These are phyloP conservation scores for Sporobolomyces roseus DNA, from an alignment of 768 basidiomycete species.

Conservation along the genomic window DNA sequence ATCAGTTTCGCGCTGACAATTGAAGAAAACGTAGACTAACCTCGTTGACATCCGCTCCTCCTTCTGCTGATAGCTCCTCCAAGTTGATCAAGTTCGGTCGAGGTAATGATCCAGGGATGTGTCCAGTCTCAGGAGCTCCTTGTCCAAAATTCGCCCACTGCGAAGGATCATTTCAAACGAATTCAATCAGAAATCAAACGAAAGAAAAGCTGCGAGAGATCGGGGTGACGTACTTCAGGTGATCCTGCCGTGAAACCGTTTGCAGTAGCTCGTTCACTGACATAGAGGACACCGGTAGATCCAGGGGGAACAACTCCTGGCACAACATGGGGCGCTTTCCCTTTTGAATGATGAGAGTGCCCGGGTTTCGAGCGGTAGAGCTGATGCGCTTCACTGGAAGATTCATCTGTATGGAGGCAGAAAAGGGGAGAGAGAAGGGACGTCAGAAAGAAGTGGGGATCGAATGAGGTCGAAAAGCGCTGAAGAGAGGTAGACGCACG, in stretches of 20 bases:
- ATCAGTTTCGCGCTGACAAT: too few relatives aligned
- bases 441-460: neutral
- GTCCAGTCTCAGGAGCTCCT: constrained; percentile 52
- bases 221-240: too few relatives aligned
- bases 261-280: constrained; percentile 88
- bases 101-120: constrained; percentile 47
- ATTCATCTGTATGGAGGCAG: neutral
- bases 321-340: constrained; percentile 1
- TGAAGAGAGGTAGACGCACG: neutral
- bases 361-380: constrained; percentile 16
- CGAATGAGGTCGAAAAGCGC: neutral
- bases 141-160: constrained; percentile 49
- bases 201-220: too few relatives aligned
- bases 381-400: constrained; percentile 6
- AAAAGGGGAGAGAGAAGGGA: neutral
- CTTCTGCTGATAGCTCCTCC: constrained; percentile 11
- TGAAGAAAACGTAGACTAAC: too few relatives aligned
- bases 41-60: constrained; percentile 54
- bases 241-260: constrained; percentile 73
- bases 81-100: constrained; percentile 23
- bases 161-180: too few relatives aligned
- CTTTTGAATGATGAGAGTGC: constrained; percentile 6
- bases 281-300: constrained; percentile 63
- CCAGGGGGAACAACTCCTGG: constrained; percentile 24
- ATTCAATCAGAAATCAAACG: too few relatives aligned